Base-by-base conservation (phyloP, 805 yeast species). In the Metschnikowia drakensbergensis region DNA sequence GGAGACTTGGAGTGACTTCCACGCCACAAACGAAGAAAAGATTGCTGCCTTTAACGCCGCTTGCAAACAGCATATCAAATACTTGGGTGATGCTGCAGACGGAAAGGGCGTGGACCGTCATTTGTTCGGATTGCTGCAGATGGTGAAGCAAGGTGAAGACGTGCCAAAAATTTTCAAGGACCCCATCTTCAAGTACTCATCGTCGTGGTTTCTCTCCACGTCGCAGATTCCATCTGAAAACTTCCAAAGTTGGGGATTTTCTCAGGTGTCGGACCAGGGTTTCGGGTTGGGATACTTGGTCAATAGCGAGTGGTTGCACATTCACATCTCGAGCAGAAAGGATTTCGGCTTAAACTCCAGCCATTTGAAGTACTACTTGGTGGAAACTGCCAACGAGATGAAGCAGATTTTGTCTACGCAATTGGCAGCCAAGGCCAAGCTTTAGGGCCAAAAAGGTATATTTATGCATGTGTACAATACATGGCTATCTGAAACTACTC, bases 101-200 rank as follows among this genome's bases (percentile, higher is more conserved):
- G 99, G 97, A 37, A 73, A 75, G 55, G 99, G 97, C 54, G 88
- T 88, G 50, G 99, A 92, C 66, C 86, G 99, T 64, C 99, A 92
- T 69, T 78, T 91, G 62, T 82, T 89, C 55, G 99, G 98, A 5
- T 75, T 92, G 60, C 86, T 86, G 71, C 83, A 84, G 64, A 79
- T 84, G 80, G 58, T 87, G 33, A 62, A 72, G 49, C 69, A 76
- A 3, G 83, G 81, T 37, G 87, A 83, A 64, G 68, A 67, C 31
- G 76, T 77, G 36, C 94, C 91, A 27, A 84, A 70, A 6, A 68
- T 92, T 42, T 90, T 83, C 76, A 65, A 73, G 23, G 95, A 92
- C 67, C 87, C 95, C 10, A 72, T 88, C 54, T 88, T 79, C 64
- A 66, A 72, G 42, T 92, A 88, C 72, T 84, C 95, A 5, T 72